A percentile compares a stretch with the other conserved stretches of the same genome.
These are phyloP conservation scores for Helicosporidium sp. DNA, from an alignment of 139 green algal species.

Conservation along the genomic window DNA sequence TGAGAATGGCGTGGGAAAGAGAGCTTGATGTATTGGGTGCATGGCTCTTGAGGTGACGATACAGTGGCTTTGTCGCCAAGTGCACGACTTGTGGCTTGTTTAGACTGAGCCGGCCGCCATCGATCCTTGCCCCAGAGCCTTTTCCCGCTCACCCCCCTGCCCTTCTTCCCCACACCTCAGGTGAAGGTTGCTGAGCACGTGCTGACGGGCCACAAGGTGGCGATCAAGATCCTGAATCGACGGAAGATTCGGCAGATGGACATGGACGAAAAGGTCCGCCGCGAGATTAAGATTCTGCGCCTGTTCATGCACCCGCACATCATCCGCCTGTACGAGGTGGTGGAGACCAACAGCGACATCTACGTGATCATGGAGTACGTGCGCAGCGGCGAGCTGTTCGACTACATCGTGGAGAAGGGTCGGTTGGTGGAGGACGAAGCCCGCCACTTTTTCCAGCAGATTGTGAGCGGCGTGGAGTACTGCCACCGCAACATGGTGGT, in stretches of 20 bases:
- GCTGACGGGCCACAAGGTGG: slow-evolving; percentile 90
- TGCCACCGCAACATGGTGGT: slow-evolving; percentile 93
- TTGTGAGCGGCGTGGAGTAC: slow-evolving; percentile 89
- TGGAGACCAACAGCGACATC: slow-evolving; percentile 90
- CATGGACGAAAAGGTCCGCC: slow-evolving; percentile 95
- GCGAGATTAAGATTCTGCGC: slow-evolving; percentile 91
- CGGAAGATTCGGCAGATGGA: slow-evolving; percentile 98
- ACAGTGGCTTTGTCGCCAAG: too few species aligned
- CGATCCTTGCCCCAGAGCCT: too few species aligned
- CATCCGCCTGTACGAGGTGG: slow-evolving; percentile 95
- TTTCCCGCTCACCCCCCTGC: too few species aligned
- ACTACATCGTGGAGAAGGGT: slow-evolving; percentile 99
- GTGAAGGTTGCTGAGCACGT: slow-evolving; percentile 95
- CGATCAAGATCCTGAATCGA: slow-evolving; percentile 98
- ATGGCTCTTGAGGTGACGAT: not conserved
- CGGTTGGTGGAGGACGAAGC: slow-evolving; percentile 89
- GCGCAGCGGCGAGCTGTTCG: slow-evolving; percentile 92
- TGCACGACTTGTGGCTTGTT: too few species aligned
- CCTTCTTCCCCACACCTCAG: slow-evolving; percentile 25
- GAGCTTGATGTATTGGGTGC: not conserved
- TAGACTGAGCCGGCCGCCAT: too few species aligned
- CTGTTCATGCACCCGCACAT: slow-evolving; percentile 99
- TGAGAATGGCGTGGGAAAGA: too few species aligned
- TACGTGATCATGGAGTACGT: slow-evolving; percentile 99
- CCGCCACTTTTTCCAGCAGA: slow-evolving; percentile 97